Evolutionary conservation across 345 rosid genomes (phyloP).

Genomic region (Lepidium sativum): DNA sequence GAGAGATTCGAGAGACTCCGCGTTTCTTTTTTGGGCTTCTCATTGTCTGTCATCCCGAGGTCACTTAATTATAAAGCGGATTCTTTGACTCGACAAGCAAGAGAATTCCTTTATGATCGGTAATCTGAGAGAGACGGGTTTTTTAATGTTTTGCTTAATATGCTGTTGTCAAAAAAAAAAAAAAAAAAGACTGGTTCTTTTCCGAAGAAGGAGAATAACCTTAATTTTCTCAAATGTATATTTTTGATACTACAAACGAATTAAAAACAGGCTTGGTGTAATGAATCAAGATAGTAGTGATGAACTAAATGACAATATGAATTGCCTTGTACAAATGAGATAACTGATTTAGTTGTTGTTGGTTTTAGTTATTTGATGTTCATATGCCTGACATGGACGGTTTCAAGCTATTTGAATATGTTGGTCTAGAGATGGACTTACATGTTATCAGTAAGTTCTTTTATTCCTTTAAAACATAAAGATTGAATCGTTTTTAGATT

Average conservation of each 20-base stretch:
- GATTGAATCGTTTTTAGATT: not conserved
- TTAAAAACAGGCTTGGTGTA: not conserved
- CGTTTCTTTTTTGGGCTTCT: too few relatives aligned
- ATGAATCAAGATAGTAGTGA: not conserved
- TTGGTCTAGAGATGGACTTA: conserved; percentile 73
- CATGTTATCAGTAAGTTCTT: conserved; percentile 71
- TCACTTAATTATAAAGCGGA: too few relatives aligned
- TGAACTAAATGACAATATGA: not conserved
- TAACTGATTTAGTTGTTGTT: not conserved
- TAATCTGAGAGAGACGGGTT: too few relatives aligned
- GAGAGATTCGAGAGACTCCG: too few relatives aligned
- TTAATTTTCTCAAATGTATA: too few relatives aligned
- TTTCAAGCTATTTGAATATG: conserved; percentile 64
- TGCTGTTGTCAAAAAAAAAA: too few relatives aligned
- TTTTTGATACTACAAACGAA: not conserved
- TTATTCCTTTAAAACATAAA: not conserved
- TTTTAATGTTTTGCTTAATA: too few relatives aligned
- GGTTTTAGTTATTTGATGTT: not conserved
- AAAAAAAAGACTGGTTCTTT: too few relatives aligned
- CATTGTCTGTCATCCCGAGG: too few relatives aligned
- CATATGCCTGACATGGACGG: conserved; percentile 97
- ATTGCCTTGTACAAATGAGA: not conserved
- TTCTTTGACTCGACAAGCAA: too few relatives aligned
- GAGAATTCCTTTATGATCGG: too few relatives aligned
- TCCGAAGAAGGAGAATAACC: too few relatives aligned